Conservation (phyloP, 2,329 filamentous ascomycete genomes). For the Pleoardoris graminearum region DNA sequence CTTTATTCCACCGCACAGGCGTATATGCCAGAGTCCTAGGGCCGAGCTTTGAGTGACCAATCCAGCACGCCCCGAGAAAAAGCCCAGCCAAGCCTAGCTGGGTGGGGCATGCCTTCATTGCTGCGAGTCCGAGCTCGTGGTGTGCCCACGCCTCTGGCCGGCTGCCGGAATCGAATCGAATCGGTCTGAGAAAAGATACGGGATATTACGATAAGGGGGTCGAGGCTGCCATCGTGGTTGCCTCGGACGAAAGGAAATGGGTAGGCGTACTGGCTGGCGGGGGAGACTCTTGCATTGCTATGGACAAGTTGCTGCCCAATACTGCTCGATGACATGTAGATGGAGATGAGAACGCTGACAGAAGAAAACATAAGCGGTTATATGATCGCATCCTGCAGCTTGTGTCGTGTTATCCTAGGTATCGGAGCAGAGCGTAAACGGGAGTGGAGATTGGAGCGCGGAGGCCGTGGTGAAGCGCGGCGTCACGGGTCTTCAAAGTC, state of each 20-base stretch:
- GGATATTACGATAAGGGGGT: slow-evolving; percentile 8
- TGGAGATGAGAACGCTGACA: slow-evolving; percentile 14
- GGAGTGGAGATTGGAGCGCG: slow-evolving; percentile 23
- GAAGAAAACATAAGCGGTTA: too few relatives aligned
- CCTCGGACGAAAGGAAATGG: slow-evolving; percentile 25
- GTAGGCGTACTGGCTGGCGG: slow-evolving; percentile 17
- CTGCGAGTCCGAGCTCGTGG: slow-evolving; percentile 44
- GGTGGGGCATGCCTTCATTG: slow-evolving; percentile 34
- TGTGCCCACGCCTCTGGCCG: slow-evolving; percentile 44
- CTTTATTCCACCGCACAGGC: slow-evolving; percentile 25
- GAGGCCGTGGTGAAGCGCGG: slow-evolving; percentile 6
- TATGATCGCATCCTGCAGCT: slow-evolving; percentile 7
- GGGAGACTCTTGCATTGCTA: slow-evolving; percentile 32
- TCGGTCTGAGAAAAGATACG: slow-evolving; percentile 17
- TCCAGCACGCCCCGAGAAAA: slow-evolving; percentile 19
- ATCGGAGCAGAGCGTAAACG: slow-evolving; percentile 9
- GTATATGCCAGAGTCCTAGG: slow-evolving; percentile 43
- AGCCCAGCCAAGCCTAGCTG: slow-evolving; percentile 27
- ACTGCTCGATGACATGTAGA: slow-evolving; percentile 9
- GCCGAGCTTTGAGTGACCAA: slow-evolving; percentile 44
- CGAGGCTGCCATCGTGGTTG: slow-evolving; percentile 20
- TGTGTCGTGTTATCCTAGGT: slow-evolving; percentile 1
- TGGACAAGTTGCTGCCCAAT: slow-evolving; percentile 25
- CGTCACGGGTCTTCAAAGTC: slow-evolving; percentile 51
- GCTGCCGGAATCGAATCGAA: slow-evolving; percentile 35